Base-by-base conservation (phyloP, 306 rosid species). In the Luffa aegyptiaca region DNA sequence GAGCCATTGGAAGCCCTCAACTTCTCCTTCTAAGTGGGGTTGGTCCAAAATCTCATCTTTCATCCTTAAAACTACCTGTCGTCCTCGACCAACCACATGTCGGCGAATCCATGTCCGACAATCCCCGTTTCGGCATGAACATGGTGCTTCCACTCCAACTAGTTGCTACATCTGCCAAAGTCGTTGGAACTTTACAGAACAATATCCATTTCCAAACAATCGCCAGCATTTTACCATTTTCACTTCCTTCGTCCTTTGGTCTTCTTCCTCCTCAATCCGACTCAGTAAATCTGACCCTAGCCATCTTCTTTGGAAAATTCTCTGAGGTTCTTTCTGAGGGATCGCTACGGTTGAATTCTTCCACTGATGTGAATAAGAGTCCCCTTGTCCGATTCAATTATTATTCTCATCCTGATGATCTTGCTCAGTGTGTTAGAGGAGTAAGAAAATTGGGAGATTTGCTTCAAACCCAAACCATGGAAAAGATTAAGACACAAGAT, bases 21-120 rank as follows among this genome's bases (percentile, higher is more conserved):
- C 84, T 82, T 42, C 78, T 82, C 6, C 84, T 80, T 1, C 75
- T 76, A 2, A 80, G 84, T 36, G 86, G 85, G n/a, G 61, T 85
- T 36, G 86, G 86, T 16, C 81, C 84, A 21, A n/a, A 10, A 0
- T 42, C 80, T 2, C 46, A 82, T 9, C 82, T 80, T 12, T 82
- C 84, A 0, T 61, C 76, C 11, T 10, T 76, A 2, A 44, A 45
- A 3, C 78, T 82, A 56, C 81, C 79, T 10, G 73, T 80, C 49
- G 61, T 80, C 51, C 69, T 56, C 2, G 45, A 52, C 13, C 82
- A 86, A 11, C 82, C 79, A 7, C 7, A 71, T 26, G 77, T 81
- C 18, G 84, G 84, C 8, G 49, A 83, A 10, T 83, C 44, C 18
- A 80, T 83, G 82, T 35, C 64, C 10, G 88, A 82, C 61, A 80